phyloP scores from a whole-genome alignment of 2,329 filamentous ascomycete genomes.

The Ophiostoma triangulosporum region DNA sequence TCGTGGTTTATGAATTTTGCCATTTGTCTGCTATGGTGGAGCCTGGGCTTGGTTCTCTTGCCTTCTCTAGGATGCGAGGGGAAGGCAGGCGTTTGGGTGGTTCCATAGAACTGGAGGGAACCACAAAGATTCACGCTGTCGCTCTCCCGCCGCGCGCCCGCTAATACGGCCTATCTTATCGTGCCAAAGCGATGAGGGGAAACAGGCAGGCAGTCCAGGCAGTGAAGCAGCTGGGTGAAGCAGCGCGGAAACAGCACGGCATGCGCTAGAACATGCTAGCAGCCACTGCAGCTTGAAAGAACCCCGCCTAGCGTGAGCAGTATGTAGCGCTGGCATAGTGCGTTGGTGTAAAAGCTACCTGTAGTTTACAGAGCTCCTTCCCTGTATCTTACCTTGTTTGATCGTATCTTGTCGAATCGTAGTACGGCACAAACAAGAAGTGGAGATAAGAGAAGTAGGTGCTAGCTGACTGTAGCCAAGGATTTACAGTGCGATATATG shows the following conservation, averaged over 20 bases:
- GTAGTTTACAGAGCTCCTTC: neutral
- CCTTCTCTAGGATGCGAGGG: constrained; percentile 1
- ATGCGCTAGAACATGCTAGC: constrained; percentile 2
- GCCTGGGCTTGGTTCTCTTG: constrained; percentile 2
- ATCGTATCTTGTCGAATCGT: no score
- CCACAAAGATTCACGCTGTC: constrained; percentile 14
- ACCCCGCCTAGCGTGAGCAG: neutral
- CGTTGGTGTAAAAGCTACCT: neutral
- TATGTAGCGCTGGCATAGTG: neutral
- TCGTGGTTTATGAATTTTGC: constrained; percentile 10
- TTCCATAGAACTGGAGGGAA: constrained; percentile 15
- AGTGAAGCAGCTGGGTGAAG: neutral
- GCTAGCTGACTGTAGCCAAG: neutral
- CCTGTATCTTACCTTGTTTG: no score
- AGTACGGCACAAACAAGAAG: no score
- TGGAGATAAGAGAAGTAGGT: neutral
- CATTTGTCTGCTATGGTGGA: constrained; percentile 15
- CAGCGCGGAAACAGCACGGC: neutral
- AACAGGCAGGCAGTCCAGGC: neutral
- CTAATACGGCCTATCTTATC: no score
- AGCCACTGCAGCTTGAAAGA: neutral
- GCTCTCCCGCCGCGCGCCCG: neutral
- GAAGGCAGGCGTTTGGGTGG: neutral
- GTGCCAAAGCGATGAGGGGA: neutral
- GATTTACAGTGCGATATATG: neutral